Percentiles rank a stretch among this genome's conserved stretches.
phyloP scores from a whole-genome alignment of 768 basidiomycete genomes.

The Auricularia auricula-judae region DNA sequence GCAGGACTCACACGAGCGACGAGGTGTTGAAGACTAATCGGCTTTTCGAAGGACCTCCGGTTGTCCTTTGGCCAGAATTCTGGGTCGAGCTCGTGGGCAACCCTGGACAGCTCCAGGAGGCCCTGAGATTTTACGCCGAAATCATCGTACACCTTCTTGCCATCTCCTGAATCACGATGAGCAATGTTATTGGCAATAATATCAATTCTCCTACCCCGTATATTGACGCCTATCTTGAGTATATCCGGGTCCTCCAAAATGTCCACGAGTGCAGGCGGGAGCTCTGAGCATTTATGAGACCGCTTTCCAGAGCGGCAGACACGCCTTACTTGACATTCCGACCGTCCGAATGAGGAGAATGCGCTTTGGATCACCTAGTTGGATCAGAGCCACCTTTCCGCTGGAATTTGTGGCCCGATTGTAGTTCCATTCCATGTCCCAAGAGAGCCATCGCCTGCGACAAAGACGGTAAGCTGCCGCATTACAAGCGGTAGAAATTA shows the following conservation, averaged over 20 bases:
- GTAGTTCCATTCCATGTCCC: background rate
- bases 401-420: background rate
- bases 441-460: background rate
- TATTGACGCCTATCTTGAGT: background rate
- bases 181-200: background rate
- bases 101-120: background rate
- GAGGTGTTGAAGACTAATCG: background rate
- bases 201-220: background rate
- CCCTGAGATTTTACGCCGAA: background rate
- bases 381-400: background rate
- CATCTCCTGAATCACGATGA: background rate
- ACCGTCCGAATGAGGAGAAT: background rate
- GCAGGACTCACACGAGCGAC: background rate
- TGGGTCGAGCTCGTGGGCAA: background rate
- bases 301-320: background rate
- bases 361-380: background rate
- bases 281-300: background rate
- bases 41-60: background rate
- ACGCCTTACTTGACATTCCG: background rate
- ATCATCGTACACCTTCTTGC: background rate
- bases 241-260: background rate
- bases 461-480: no score
- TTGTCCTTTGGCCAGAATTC: background rate
- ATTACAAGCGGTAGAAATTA: no score
- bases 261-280: background rate